Percentiles rank a stretch among this genome's conserved stretches.
Evolutionary conservation across 179 eudicot genomes (phyloP).

Genomic region (Drosera spatulata): DNA sequence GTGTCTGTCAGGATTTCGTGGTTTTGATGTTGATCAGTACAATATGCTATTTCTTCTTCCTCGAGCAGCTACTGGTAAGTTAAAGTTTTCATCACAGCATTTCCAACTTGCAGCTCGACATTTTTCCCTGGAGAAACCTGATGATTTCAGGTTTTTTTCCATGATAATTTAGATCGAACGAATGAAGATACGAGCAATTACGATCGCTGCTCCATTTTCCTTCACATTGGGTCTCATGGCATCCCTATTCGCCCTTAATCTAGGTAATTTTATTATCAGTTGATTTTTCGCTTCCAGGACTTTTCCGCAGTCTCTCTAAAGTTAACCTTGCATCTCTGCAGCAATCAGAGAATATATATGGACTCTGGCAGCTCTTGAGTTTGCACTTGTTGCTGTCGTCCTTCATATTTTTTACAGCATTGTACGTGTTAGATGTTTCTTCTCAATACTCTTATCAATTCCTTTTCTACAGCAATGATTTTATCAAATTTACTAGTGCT

Average conservation of each 20-base stretch:
- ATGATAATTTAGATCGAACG: constrained; percentile 34
- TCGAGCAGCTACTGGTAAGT: constrained; percentile 73
- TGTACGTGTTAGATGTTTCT: constrained; percentile 31
- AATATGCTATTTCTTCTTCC: constrained; percentile 85
- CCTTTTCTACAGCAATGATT: no score
- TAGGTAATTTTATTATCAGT: no score
- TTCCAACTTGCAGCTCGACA: not conserved
- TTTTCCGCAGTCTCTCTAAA: no score
- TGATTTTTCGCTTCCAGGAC: no score
- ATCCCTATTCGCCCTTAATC: constrained; percentile 58
- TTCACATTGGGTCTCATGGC: constrained; percentile 53
- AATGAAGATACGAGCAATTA: constrained; percentile 52
- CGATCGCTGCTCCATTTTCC: constrained; percentile 81
- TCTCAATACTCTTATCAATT: not conserved
- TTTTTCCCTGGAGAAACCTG: not conserved
- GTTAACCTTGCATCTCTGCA: constrained; percentile 21
- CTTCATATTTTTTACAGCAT: constrained; percentile 47
- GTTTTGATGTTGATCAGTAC: constrained; percentile 78
- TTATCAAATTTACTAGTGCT: no score
- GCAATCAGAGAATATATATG: constrained; percentile 79
- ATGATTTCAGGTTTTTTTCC: not conserved
- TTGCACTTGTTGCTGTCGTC: constrained; percentile 58
- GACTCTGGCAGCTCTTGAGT: constrained; percentile 83
- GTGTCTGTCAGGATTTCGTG: constrained; percentile 84
- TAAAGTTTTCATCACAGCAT: no score